A percentile compares a stretch with the other conserved stretches of the same genome.
phyloP scores from a whole-genome alignment of 2,329 filamentous ascomycete genomes.

The Pestalotiopsis sp. region DNA sequence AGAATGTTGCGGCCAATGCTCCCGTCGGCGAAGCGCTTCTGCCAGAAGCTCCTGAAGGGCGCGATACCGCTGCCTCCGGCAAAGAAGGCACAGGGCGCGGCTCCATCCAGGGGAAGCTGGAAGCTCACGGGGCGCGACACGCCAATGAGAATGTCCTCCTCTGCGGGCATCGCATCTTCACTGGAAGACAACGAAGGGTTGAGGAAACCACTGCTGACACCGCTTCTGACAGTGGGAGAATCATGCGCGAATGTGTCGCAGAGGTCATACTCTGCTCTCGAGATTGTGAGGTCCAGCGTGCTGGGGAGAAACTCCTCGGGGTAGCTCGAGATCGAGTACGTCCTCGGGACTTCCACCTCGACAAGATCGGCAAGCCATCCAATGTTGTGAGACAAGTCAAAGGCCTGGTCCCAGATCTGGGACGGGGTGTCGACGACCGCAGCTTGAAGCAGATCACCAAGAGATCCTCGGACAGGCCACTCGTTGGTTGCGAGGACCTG shows the following conservation, averaged over 20 bases:
- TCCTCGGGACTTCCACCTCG: constrained; percentile 51
- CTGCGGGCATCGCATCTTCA: constrained; percentile 40
- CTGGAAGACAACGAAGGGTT: constrained; percentile 45
- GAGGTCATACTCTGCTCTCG: constrained; percentile 52
- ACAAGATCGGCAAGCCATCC: constrained; percentile 50
- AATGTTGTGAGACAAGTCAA: constrained; percentile 43
- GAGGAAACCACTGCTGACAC: constrained; percentile 57
- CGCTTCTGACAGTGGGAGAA: constrained; percentile 37
- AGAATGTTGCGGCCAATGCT: constrained; percentile 48
- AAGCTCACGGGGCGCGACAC: constrained; percentile 54
- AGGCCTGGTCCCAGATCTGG: constrained; percentile 54
- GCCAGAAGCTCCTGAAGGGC: constrained; percentile 57
- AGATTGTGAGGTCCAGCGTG: constrained; percentile 54
- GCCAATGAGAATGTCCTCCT: constrained; percentile 53
- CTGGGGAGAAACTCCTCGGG: constrained; percentile 52
- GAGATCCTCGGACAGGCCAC: constrained; percentile 53
- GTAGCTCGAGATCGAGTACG: constrained; percentile 55
- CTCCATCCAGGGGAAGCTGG: constrained; percentile 51
- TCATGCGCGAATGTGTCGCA: constrained; percentile 42
- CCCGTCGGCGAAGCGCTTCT: constrained; percentile 41
- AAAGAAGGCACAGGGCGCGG: constrained; percentile 54
- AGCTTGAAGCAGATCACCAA: constrained; percentile 52
- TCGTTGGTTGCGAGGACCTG: constrained; percentile 51
- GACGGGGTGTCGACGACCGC: constrained; percentile 49
- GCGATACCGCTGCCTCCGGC: constrained; percentile 57